A percentile compares a stretch with the other conserved stretches of the same genome.
phyloP scores from a whole-genome alignment of 2,329 filamentous ascomycete genomes.

The Cordyceps cateniannulata region DNA sequence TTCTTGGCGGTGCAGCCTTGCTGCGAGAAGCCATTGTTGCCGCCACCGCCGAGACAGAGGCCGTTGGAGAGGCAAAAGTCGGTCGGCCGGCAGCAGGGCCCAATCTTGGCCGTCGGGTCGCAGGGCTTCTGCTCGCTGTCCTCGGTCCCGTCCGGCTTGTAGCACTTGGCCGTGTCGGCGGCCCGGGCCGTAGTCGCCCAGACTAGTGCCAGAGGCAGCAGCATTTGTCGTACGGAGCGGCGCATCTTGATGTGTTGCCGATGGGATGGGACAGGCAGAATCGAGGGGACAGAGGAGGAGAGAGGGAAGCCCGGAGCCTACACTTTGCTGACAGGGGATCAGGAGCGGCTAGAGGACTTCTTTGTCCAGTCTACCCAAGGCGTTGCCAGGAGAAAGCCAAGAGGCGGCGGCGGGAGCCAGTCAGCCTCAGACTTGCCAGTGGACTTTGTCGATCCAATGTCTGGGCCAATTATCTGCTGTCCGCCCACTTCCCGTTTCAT shows the following conservation, averaged over 20 bases:
- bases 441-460: background rate
- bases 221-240: background rate
- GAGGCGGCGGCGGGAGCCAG: no score
- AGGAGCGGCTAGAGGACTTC: background rate
- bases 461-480: background rate
- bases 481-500: background rate
- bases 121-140: slow-evolving; percentile 2
- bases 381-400: background rate
- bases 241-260: no score
- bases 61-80: slow-evolving; percentile 9
- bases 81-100: background rate
- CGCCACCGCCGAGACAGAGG: slow-evolving; percentile 1
- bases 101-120: slow-evolving; percentile 7
- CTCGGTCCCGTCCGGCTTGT: background rate
- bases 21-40: slow-evolving; percentile 1
- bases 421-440: background rate
- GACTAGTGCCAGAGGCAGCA: background rate
- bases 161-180: slow-evolving; percentile 1
- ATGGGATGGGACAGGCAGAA: background rate
- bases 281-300: background rate
- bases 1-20: background rate
- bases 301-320: background rate
- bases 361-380: background rate
- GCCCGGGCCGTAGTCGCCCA: background rate
- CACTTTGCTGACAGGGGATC: background rate